Evolutionary conservation across 2,329 filamentous ascomycete species (phyloP), one percentile per base, ranked within the genome.

Genomic region (Fusarium sp.): DNA sequence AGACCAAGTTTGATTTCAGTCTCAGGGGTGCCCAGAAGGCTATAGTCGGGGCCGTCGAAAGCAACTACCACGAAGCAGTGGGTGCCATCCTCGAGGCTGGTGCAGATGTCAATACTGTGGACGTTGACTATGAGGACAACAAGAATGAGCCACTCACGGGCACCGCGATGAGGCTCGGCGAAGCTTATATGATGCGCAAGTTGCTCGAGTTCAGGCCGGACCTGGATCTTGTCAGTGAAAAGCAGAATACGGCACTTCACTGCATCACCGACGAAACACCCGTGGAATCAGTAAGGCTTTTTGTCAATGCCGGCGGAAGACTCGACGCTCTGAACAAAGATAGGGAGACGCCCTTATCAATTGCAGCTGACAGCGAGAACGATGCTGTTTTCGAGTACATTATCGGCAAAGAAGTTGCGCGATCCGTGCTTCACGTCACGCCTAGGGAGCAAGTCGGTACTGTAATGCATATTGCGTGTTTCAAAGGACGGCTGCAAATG

Each of bases 151-250:
- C 55, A 3, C 36, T 58, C 2, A 31, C 33, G 4, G 31, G 15
- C 2, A 27, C 37, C 9, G 46, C 55, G 4, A 46, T 58, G 38
- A 19, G 25, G 10, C 1, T 9, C 2, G 2, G 14, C 1, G 36
- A 25, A 5, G 46, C 42, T 1, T 17, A 35, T 1, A 53, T 57
- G 44, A 3, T 58, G 6, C 36, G 54, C 2, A 58, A 47, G 3
- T 13, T 58, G 10, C 35, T 61, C 1, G 57, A 54, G 21, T 61
- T 42, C 36, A 58, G 37, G 3, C 53, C 57, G 5, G 45, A 61
- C 9, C 13, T 58, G 19, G 23, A 43, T 0, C 2, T 32, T 4
- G 25, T 13, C 9, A 42, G 37, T 2, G 41, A 35, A 1, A 29
- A 49, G 8, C 32, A 44, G 23, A 50, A 44, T 13, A 50, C 57